Evolutionary conservation across 345 rosid genomes (phyloP), one percentile per base, ranked within the genome.

Genomic region (Brassica carinata): DNA sequence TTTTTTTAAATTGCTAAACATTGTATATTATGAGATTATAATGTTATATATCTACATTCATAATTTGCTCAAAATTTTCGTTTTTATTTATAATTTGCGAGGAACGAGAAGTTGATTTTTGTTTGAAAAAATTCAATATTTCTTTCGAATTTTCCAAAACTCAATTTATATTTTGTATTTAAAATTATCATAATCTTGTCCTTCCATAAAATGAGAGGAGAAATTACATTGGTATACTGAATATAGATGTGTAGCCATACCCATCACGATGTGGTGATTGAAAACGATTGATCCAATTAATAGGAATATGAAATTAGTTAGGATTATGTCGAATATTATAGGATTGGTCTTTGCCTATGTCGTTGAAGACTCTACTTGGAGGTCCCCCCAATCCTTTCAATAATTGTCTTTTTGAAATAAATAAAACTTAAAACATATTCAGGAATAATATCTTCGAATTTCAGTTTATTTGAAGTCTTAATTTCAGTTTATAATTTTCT

Each of bases 331-430:
- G 19, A 43, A 18, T 38, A 38, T 67, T 67, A 15, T 36, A 67
- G 55, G 71, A 67, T 18, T 38, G 71, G 71, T 19, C 71, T 67
- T 67, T 67, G 71, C 55, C 31, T 38, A 36, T 67, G 55, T 67
- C 31, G 55, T 38, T 18, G 5, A 11, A 38, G 53, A 38, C 70
- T 66, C 69, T 34, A 17, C 15, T 67, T 67, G 30, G 53, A 38
- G 53, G 71, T 67, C 71, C 71, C 71, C 53, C 53, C 31, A 18
- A 67, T 5, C 71, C 71, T 18, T 18, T 67, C 71, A 67, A 38
- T 38, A 38, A 67, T 67, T 67, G 71, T 36, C 30, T 67, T 65
- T 34, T 33, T 14, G 1, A 65, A 65, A 65, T 33, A 33, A 33
- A n/a, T 29, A 14, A 64, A 62, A 13, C 8, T 26, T 5, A 29